Percentiles rank a stretch among this genome's conserved stretches.
Conservation (phyloP, 768 basidiomycete species). For the Psilocybe subaeruginosa region DNA sequence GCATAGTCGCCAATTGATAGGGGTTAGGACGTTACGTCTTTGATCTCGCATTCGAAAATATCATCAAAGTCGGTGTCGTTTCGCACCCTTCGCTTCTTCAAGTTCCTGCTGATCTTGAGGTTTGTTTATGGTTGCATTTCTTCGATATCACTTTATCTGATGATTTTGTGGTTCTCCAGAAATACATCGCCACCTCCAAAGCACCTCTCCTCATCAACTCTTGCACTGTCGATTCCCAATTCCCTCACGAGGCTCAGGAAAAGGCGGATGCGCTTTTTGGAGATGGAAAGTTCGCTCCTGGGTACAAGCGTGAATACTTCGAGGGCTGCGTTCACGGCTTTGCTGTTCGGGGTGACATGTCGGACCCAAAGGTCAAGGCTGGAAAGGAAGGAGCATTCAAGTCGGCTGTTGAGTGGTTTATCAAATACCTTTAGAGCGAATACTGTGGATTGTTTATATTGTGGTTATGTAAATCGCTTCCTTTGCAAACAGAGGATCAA, state of each 20-base stretch:
- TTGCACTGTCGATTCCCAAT: constrained; percentile 53
- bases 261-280: constrained; percentile 55
- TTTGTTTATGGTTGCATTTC: constrained; percentile 20
- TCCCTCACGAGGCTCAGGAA: constrained; percentile 47
- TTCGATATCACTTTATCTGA: neutral
- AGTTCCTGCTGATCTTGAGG: constrained; percentile 64
- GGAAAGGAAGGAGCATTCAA: constrained; percentile 70
- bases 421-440: constrained; percentile 4
- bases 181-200: constrained; percentile 45
- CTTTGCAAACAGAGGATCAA: too few species aligned
- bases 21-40: constrained; percentile 35
- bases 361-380: constrained; percentile 53
- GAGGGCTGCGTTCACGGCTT: constrained; percentile 57
- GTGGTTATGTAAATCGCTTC: too few species aligned
- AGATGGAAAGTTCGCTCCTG: constrained; percentile 43
- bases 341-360: constrained; percentile 52
- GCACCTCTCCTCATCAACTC: constrained; percentile 71
- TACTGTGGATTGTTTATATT: too few species aligned
- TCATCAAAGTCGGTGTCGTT: constrained; percentile 49
- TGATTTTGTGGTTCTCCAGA: constrained; percentile 32
- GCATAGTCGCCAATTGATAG: neutral
- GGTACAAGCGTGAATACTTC: constrained; percentile 53
- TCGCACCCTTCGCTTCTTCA: constrained; percentile 66
- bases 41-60: constrained; percentile 61
- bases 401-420: constrained; percentile 57